Evolutionary conservation across 805 yeast genomes (phyloP).

Genomic region (Starmera dryadoides): DNA sequence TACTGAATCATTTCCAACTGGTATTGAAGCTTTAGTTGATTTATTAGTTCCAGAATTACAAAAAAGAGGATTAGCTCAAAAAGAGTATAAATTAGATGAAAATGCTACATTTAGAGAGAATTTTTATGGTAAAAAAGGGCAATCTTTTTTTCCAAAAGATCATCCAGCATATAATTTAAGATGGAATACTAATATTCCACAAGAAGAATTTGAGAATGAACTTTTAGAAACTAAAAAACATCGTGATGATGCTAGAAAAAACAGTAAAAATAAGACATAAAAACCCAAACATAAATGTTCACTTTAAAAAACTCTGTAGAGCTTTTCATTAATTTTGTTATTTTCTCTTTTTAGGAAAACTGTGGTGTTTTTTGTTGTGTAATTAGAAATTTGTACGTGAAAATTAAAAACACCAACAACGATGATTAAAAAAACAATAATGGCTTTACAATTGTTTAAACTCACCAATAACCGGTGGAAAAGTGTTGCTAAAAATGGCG

Average conservation of each 20-base stretch:
- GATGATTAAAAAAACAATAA: no score
- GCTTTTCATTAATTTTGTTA: background rate
- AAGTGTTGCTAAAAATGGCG: no score
- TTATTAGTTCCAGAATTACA: slow-evolving; percentile 25
- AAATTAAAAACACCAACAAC: no score
- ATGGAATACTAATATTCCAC: slow-evolving; percentile 1
- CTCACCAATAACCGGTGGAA: no score
- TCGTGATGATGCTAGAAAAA: no score
- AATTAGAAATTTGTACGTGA: no score
- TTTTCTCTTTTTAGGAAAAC: background rate
- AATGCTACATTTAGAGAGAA: slow-evolving; percentile 6
- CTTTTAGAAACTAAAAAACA: background rate
- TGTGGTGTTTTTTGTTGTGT: background rate
- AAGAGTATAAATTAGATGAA: slow-evolving; percentile 21
- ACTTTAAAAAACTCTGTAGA: slow-evolving; percentile 5
- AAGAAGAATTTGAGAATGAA: slow-evolving; percentile 1
- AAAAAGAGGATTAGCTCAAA: slow-evolving; percentile 23
- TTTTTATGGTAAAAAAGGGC: slow-evolving; percentile 3
- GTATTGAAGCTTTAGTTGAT: slow-evolving; percentile 29
- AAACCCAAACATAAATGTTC: background rate
- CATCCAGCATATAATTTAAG: slow-evolving; percentile 2
- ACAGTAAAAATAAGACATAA: background rate
- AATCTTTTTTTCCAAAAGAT: slow-evolving; percentile 3
- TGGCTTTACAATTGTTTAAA: no score
- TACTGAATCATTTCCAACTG: slow-evolving; percentile 27